phyloP scores from a whole-genome alignment of 805 yeast genomes.

The Debaryomyces hansenii region DNA sequence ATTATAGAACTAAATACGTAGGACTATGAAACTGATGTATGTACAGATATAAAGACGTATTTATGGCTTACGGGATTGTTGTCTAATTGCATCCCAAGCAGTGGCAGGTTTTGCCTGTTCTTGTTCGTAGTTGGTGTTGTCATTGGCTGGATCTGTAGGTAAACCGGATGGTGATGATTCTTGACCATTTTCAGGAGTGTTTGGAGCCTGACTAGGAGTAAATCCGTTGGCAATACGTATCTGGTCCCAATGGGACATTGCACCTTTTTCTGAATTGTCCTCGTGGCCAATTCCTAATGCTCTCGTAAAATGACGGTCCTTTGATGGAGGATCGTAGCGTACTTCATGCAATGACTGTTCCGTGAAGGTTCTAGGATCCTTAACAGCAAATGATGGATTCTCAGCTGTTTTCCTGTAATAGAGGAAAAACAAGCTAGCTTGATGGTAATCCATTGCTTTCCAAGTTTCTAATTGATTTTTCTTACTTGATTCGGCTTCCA shows the following conservation, averaged over 20 bases:
- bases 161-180: not conserved
- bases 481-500: constrained; percentile 12
- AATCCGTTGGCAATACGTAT: constrained; percentile 35
- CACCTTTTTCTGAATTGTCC: not conserved
- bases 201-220: not conserved
- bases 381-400: constrained; percentile 52
- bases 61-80: not conserved
- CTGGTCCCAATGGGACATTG: constrained; percentile 33
- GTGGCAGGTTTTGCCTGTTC: constrained; percentile 5
- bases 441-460: constrained; percentile 37
- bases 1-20: too few species aligned
- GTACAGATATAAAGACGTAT: not conserved
- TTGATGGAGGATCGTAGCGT: constrained; percentile 19
- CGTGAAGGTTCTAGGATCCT: constrained; percentile 50
- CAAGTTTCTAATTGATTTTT: constrained; percentile 27
- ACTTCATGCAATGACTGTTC: constrained; percentile 28
- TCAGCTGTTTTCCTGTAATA: constrained; percentile 54
- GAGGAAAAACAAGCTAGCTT: constrained; percentile 34
- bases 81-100: constrained; percentile 21
- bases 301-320: constrained; percentile 1
- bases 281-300: constrained; percentile 8
- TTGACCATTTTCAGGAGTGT: not conserved
- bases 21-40: not conserved
- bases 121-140: not conserved
- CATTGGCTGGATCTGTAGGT: not conserved